These are phyloP conservation scores for Termitomyces sp. DNA, from an alignment of 768 basidiomycete species.

Conservation along the genomic window DNA sequence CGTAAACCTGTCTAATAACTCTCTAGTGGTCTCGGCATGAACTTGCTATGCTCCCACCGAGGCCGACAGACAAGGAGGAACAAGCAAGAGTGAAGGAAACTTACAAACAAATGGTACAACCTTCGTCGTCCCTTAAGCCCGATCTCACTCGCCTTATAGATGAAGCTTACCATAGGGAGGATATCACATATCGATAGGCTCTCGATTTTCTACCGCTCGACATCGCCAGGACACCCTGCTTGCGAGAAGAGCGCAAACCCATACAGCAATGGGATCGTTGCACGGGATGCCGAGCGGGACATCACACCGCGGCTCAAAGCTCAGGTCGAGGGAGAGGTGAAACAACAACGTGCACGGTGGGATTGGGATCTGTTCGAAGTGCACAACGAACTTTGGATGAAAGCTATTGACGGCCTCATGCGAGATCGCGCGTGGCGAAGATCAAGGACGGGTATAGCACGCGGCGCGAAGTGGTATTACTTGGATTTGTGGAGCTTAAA, in stretches of 20 bases:
- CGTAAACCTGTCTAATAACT: neutral
- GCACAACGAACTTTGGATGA: constrained; percentile 21
- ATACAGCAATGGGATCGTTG: constrained; percentile 14
- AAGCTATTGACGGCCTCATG: constrained; percentile 14
- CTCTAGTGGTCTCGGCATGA: constrained; percentile 25
- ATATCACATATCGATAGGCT: constrained; percentile 18
- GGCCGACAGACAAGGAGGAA: constrained; percentile 19
- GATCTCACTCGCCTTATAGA: constrained; percentile 2
- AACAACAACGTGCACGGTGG: constrained; percentile 20
- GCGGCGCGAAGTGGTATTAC: constrained; percentile 23
- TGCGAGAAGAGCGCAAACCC: constrained; percentile 18
- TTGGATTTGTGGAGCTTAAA: constrained; percentile 23
- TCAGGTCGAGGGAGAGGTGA: constrained; percentile 15
- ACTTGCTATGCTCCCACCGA: constrained; percentile 23
- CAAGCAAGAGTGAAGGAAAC: constrained; percentile 24
- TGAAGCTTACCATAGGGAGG: constrained; percentile 18
- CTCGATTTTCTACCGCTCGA: constrained; percentile 24
- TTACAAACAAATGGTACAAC: constrained; percentile 23
- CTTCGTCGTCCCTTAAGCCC: neutral
- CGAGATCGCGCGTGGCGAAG: constrained; percentile 13
- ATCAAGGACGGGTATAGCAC: constrained; percentile 5
- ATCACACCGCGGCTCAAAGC: constrained; percentile 19
- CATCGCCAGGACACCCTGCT: constrained; percentile 21
- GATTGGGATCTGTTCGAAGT: constrained; percentile 25
- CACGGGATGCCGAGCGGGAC: constrained; percentile 16